Evolutionary conservation across 345 rosid genomes (phyloP).

Genomic region (Leavenworthia alabamica): DNA sequence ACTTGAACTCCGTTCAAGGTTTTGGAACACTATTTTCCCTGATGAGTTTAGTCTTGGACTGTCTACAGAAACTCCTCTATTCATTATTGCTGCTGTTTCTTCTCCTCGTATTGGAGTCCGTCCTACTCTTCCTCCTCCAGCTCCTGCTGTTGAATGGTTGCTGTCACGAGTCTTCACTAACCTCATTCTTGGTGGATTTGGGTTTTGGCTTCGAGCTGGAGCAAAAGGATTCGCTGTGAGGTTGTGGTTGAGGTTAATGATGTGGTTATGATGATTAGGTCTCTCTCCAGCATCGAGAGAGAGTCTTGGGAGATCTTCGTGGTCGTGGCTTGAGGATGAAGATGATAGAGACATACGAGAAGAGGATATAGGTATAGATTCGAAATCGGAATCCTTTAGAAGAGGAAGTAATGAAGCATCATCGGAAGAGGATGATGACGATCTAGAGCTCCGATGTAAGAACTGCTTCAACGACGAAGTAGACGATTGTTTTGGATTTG

Average conservation of each 20-base stretch:
- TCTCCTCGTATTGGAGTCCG: conserved; percentile 52
- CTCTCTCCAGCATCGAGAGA: conserved; percentile 88
- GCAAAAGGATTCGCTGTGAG: conserved; percentile 57
- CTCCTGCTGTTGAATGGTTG: conserved; percentile 4
- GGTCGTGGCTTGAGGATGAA: conserved; percentile 81
- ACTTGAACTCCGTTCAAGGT: conserved; percentile 87
- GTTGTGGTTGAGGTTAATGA: conserved; percentile 12
- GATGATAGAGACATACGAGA: conserved; percentile 88
- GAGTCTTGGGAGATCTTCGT: conserved; percentile 68
- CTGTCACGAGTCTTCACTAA: conserved; percentile 45
- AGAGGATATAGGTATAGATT: conserved; percentile 61
- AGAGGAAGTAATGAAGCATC: conserved; percentile 60
- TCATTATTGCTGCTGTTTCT: conserved; percentile 22
- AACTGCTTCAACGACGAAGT: conserved; percentile 58
- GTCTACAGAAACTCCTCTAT: conserved; percentile 74
- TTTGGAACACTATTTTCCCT: conserved; percentile 84
- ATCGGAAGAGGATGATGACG: conserved; percentile 27
- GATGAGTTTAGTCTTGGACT: conserved; percentile 93
- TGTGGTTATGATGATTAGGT: conserved; percentile 29
- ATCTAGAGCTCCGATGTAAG: conserved; percentile 59
- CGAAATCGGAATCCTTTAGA: conserved; percentile 56
- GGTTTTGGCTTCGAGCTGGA: conserved; percentile 35
- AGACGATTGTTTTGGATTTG: conserved; percentile 27
- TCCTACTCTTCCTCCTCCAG: conserved; percentile 30
- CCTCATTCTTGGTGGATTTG: conserved; percentile 59